Percentiles rank a stretch among this genome's conserved stretches.
Evolutionary conservation across 805 yeast species (phyloP).

Genomic region (Barnettozyma salicaria): DNA sequence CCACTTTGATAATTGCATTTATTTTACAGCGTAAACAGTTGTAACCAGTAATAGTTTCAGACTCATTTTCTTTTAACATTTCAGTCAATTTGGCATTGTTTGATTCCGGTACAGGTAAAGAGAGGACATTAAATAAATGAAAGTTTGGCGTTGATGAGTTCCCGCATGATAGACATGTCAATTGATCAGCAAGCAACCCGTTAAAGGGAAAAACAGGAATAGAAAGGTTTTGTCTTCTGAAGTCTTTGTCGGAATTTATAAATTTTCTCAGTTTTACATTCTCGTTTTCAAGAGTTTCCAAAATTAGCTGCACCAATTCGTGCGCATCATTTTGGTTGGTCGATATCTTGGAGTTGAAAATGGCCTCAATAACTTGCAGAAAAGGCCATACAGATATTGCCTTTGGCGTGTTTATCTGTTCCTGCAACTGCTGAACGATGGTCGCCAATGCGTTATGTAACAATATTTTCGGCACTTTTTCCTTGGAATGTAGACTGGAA

Average conservation of each 20-base stretch:
- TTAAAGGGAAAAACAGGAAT: conserved; percentile 69
- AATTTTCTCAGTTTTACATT: conserved; percentile 37
- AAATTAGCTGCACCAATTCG: conserved; percentile 73
- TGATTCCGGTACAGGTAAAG: conserved; percentile 64
- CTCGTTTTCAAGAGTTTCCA: conserved; percentile 75
- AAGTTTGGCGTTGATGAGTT: conserved; percentile 51
- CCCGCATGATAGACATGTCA: conserved; percentile 66
- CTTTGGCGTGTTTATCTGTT: conserved; percentile 46
- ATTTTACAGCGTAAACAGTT: conserved; percentile 72
- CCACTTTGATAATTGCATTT: conserved; percentile 34
- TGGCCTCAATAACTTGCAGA: conserved; percentile 62
- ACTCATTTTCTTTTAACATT: conserved; percentile 49
- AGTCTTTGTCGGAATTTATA: conserved; percentile 13
- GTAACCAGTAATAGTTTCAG: conserved; percentile 71
- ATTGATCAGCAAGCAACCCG: conserved; percentile 59
- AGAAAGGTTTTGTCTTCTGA: conserved; percentile 12
- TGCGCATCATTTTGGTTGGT: conserved; percentile 92
- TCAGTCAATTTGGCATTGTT: conserved; percentile 41
- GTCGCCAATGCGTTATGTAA: conserved; percentile 53
- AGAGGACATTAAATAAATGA: conserved; percentile 62
- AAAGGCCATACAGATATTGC: conserved; percentile 75
- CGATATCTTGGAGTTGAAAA: conserved; percentile 69
- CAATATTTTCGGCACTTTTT: conserved; percentile 36
- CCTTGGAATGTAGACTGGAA: too few relatives aligned
- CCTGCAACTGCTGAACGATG: conserved; percentile 52